Evolutionary conservation across 2,329 filamentous ascomycete genomes (phyloP), one percentile per base, ranked within the genome.

Genomic region (Cordyceps javanica): DNA sequence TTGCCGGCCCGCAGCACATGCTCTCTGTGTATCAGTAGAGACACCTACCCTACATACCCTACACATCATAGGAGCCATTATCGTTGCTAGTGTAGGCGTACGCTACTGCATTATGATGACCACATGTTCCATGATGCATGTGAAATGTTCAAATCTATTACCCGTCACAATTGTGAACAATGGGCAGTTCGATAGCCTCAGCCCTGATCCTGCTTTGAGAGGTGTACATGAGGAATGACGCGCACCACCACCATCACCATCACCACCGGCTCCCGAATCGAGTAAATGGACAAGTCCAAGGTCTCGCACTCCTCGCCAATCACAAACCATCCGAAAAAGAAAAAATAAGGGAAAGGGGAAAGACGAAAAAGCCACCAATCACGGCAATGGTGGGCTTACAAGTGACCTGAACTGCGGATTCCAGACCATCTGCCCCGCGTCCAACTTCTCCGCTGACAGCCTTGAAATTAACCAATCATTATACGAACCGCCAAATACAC

Each of bases 261-360:
- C 19, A 42, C 26, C 25, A 11, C 14, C 21, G 19, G 21, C 39
- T 41, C 38, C n/a, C 39, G 19, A 42, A 42, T 42, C 11, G 19
- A 21, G 39, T 25, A 42, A 42, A 42, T 16, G 34, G 34, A 38
- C 34, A 38, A 38, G n/a, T 5, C 34, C 49, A 34, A 39, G 36
- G 16, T 30, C 25, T 52, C 50, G 36, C 50, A 32, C 7, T 52
- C 16, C n/a, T 52, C 50, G n/a, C 50, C 50, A 52, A 52, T 39
- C 16, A 36, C 11, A 16, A 48, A 32, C 23, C 6, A 10, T 6
- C 10, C 16, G 25, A 48, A 21, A 21, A 14, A 34, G n/a, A n/a
- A n/a, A n/a, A n/a, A n/a, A n/a, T n/a, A n/a, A n/a, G n/a, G n/a
- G n/a, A n/a, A n/a, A n/a, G n/a, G n/a, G n/a, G n/a, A n/a, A 44